Evolutionary conservation across 331 rosid species (phyloP).

Genomic region (Quercus tomentella): DNA sequence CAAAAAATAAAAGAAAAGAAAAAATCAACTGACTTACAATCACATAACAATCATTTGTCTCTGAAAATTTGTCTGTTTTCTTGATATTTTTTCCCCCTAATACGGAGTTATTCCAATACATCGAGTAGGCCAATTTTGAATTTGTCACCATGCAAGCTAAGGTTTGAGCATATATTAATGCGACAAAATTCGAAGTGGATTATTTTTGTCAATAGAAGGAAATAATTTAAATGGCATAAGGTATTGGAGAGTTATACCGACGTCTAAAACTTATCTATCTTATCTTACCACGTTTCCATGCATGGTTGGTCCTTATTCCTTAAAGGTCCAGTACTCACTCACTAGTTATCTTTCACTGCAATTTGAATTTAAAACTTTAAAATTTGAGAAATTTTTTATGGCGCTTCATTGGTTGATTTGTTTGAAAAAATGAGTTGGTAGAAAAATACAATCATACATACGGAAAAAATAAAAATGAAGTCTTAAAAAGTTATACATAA

Average conservation of each 20-base stretch:
- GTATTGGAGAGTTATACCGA: background rate
- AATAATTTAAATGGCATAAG: background rate
- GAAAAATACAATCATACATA: too few species aligned
- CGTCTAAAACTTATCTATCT: too few species aligned
- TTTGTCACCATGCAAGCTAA: background rate
- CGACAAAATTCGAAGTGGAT: background rate
- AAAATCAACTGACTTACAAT: background rate
- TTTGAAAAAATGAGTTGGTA: too few species aligned
- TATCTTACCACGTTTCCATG: background rate
- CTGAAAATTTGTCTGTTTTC: background rate
- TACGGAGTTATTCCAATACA: background rate
- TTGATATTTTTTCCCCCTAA: background rate
- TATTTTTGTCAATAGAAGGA: background rate
- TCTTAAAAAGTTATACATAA: too few species aligned
- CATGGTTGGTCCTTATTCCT: too few species aligned
- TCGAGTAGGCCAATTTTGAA: background rate
- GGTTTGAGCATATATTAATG: background rate
- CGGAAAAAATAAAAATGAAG: background rate
- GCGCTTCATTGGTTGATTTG: too few species aligned
- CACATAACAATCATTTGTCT: background rate
- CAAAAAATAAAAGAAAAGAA: background rate
- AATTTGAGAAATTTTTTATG: too few species aligned
- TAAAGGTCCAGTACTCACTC: too few species aligned
- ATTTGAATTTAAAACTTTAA: too few species aligned
- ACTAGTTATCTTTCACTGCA: too few species aligned